Evolutionary conservation across 2,329 filamentous ascomycete species (phyloP).

Genomic region (Berkeleyomyces rouxiae): DNA sequence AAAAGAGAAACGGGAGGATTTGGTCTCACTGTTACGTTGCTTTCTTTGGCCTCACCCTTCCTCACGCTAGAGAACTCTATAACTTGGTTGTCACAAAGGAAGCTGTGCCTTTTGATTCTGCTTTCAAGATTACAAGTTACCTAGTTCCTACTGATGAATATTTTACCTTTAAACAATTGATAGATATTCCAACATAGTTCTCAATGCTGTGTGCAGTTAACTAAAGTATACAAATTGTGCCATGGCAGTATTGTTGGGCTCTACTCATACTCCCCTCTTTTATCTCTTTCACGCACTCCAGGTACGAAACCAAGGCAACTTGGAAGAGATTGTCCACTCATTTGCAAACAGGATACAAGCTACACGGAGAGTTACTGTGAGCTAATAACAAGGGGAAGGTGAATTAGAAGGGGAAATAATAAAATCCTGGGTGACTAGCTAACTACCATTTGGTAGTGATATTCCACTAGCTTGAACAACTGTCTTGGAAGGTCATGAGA

Average conservation of each 20-base stretch:
- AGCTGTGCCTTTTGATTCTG: no score
- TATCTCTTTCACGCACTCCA: background rate
- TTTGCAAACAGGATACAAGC: background rate
- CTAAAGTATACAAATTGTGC: no score
- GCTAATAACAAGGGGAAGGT: background rate
- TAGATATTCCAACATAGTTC: no score
- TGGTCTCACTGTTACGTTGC: background rate
- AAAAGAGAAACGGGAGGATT: background rate
- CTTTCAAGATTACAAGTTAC: no score
- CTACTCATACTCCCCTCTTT: background rate
- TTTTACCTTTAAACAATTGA: no score
- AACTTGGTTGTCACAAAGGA: background rate
- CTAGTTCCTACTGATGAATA: no score
- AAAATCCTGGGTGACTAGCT: background rate
- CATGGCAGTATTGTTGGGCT: no score
- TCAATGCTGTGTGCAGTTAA: no score
- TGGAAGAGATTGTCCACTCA: background rate
- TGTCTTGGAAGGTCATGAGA: no score
- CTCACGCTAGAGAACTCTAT: background rate
- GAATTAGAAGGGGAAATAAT: background rate
- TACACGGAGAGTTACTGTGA: background rate
- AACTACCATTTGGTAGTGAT: background rate
- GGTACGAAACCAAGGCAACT: background rate
- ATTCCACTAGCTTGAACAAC: background rate
- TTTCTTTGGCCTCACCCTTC: background rate